These are phyloP conservation scores for Fusarium phyllophilum DNA, from an alignment of 2,329 filamentous ascomycete genomes.

Conservation along the genomic window DNA sequence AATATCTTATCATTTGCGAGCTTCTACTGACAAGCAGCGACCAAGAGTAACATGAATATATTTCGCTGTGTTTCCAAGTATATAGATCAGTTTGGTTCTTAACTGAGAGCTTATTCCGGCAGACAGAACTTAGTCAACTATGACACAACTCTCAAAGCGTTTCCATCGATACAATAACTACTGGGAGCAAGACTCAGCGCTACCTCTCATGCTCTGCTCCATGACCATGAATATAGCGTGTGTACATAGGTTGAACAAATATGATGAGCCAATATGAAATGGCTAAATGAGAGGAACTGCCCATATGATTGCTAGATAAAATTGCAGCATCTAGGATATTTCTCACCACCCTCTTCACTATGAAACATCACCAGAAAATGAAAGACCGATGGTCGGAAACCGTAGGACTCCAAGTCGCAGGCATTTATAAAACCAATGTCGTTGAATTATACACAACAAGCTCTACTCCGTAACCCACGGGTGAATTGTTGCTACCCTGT, in stretches of 20 bases:
- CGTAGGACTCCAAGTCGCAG: neutral
- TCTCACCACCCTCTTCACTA: too few relatives aligned
- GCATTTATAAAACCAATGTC: neutral
- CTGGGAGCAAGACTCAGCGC: neutral
- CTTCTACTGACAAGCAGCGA: too few relatives aligned
- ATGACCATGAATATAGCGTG: neutral
- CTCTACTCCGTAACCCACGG: too few relatives aligned
- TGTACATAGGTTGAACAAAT: neutral
- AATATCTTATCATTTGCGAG: neutral
- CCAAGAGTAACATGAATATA: rapidly evolving
- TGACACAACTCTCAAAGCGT: neutral
- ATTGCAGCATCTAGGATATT: too few relatives aligned
- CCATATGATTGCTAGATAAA: neutral
- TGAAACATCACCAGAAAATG: too few relatives aligned
- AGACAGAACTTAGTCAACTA: too few relatives aligned
- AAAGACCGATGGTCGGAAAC: neutral
- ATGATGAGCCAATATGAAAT: too few relatives aligned
- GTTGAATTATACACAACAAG: neutral
- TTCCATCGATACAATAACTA: neutral
- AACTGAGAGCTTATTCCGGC: too few relatives aligned
- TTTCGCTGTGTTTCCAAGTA: rapidly evolving
- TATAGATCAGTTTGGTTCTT: rapidly evolving
- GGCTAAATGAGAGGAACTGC: neutral
- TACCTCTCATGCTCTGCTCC: neutral
- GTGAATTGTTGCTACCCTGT: neutral